Evolutionary conservation across 768 basidiomycete genomes (phyloP).

Genomic region (Termitomyces sp.): DNA sequence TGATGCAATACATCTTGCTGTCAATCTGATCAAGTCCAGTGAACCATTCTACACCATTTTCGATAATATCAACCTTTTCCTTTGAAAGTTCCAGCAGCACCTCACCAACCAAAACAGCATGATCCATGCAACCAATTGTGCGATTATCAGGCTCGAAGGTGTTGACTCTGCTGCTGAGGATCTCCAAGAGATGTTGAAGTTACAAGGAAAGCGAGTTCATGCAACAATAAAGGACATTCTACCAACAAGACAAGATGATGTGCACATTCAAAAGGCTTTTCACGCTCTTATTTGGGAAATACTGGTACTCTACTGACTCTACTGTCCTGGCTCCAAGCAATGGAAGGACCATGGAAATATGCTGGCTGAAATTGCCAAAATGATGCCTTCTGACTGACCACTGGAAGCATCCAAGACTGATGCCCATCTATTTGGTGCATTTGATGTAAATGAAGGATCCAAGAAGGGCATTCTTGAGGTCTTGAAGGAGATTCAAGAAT

Average conservation of each 20-base stretch:
- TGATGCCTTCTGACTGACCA: constrained; percentile 17
- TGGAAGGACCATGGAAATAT: neutral
- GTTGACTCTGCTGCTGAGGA: constrained; percentile 5
- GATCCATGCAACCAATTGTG: constrained; percentile 24
- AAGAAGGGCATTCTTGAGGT: constrained; percentile 23
- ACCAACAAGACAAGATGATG: constrained; percentile 15
- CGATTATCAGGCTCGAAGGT: neutral
- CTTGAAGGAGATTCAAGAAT: constrained; percentile 18
- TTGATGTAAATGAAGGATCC: constrained; percentile 28
- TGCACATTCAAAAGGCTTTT: constrained; percentile 13
- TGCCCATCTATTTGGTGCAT: constrained; percentile 22
- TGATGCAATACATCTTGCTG: constrained; percentile 19
- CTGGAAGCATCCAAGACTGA: constrained; percentile 19
- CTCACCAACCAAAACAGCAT: constrained; percentile 24
- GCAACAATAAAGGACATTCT: constrained; percentile 18
- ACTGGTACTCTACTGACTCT: neutral
- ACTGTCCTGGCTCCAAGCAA: neutral
- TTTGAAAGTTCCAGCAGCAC: too few species aligned
- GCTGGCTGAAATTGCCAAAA: neutral
- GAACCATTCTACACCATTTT: constrained; percentile 18
- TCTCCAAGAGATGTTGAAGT: constrained; percentile 7
- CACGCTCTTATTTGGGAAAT: neutral
- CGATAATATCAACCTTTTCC: too few species aligned
- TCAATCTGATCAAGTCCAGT: constrained; percentile 19
- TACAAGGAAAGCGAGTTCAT: constrained; percentile 12